Evolutionary conservation across 106 monocot species (phyloP).

Genomic region (Dendrobium officinale): DNA sequence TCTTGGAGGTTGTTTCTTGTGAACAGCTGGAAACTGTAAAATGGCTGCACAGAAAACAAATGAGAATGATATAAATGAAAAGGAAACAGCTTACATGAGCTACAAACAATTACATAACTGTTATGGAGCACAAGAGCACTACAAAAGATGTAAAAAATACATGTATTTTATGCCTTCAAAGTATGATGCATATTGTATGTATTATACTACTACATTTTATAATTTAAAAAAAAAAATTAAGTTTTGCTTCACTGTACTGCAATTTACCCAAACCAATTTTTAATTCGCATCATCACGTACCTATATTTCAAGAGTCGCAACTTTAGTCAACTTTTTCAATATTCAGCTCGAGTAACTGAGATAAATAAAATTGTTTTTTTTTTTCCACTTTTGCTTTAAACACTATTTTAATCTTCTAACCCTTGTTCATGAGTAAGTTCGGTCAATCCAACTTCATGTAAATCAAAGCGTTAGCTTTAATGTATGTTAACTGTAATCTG

Average conservation of each 20-base stretch:
- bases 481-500: background rate
- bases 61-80: background rate
- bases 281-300: background rate
- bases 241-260: too few relatives aligned
- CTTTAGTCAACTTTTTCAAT: background rate
- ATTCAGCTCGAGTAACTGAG: background rate
- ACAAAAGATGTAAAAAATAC: background rate
- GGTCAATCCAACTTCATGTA: background rate
- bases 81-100: background rate
- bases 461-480: background rate
- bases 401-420: background rate
- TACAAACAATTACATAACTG: background rate
- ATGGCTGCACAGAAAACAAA: constrained; percentile 47
- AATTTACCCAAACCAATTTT: too few relatives aligned
- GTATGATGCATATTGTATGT: background rate
- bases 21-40: constrained; percentile 61
- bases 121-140: background rate
- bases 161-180: background rate
- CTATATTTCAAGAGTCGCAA: background rate
- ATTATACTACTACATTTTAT: background rate
- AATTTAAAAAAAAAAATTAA: too few relatives aligned
- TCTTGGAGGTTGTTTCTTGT: constrained; percentile 60
- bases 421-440: background rate
- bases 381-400: background rate
- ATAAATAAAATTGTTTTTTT: background rate